A percentile compares a stretch with the other conserved stretches of the same genome.
These are phyloP conservation scores for Cryptococcus sp. DNA, from an alignment of 1,284 basidiomycete genomes.

Conservation along the genomic window DNA sequence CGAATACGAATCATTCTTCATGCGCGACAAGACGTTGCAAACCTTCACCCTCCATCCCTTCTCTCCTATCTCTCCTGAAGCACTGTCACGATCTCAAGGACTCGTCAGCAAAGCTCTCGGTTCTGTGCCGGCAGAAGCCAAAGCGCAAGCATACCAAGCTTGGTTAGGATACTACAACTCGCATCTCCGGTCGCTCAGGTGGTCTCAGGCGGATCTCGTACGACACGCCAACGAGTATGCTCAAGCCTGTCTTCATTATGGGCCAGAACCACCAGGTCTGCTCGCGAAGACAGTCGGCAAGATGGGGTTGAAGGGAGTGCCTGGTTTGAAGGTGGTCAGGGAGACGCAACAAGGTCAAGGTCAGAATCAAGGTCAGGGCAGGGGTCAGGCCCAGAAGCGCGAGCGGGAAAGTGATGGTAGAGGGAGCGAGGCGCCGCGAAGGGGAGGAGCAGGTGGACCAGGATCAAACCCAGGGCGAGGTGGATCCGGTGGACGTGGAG, in stretches of 20 bases:
- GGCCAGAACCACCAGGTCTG: conserved; percentile 55
- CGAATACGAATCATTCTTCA: conserved; percentile 62
- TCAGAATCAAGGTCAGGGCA: conserved; percentile 11
- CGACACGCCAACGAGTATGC: conserved; percentile 58
- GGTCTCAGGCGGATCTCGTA: conserved; percentile 58
- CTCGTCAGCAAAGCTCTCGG: conserved; percentile 44
- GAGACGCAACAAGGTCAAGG: conserved; percentile 19
- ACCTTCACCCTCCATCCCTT: conserved; percentile 54
- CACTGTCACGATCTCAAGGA: conserved; percentile 14
- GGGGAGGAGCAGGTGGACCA: conserved; percentile 14
- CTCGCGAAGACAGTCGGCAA: conserved; percentile 62
- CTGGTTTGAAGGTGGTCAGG: conserved; percentile 41
- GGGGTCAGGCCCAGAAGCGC: conserved; percentile 1
- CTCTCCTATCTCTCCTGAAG: conserved; percentile 16
- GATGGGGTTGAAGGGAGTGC: conserved; percentile 63
- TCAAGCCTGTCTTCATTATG: conserved; percentile 56
- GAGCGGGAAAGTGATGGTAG: conserved; percentile 3
- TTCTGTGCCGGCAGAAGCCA: conserved; percentile 50
- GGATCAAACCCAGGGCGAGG: conserved; percentile 5
- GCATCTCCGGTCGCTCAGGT: conserved; percentile 54
- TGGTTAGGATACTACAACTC: conserved; percentile 66
- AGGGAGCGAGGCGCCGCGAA: conserved; percentile 4
- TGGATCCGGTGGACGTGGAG: conserved; percentile 15
- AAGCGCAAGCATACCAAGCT: conserved; percentile 61
- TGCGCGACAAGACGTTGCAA: conserved; percentile 55